These are phyloP conservation scores for Rhamnella rubrinervis DNA, from an alignment of 331 rosid genomes.

Conservation along the genomic window DNA sequence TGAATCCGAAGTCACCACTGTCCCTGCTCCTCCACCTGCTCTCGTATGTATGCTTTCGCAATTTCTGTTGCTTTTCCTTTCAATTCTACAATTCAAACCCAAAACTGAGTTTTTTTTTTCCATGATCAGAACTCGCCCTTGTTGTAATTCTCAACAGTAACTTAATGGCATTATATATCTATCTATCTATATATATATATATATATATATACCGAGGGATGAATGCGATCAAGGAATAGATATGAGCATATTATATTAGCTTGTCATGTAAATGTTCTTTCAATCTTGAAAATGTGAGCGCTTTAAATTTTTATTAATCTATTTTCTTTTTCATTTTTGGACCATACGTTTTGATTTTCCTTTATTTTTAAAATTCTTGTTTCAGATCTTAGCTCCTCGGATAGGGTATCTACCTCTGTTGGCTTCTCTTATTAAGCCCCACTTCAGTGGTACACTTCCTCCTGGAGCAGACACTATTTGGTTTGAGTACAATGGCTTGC, in stretches of 20 bases:
- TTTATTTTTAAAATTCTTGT: neutral
- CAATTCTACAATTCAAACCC: neutral
- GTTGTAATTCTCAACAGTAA: too few relatives aligned
- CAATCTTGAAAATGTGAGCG: neutral
- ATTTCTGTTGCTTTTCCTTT: neutral
- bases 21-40: conserved; percentile 84
- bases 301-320: neutral
- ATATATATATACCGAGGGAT: neutral
- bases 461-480: conserved; percentile 86
- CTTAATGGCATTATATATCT: neutral
- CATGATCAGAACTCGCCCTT: too few relatives aligned
- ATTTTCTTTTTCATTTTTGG: neutral
- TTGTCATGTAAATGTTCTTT: neutral
- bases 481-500: conserved; percentile 91
- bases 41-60: conserved; percentile 38
- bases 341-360: neutral
- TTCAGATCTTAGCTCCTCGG: conserved; percentile 89
- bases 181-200: neutral
- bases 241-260: neutral
- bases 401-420: conserved; percentile 81
- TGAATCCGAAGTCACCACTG: conserved; percentile 84
- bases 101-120: too few relatives aligned
- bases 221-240: neutral
- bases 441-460: conserved; percentile 76
- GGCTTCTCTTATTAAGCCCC: conserved; percentile 72